Percentiles rank a stretch among this genome's conserved stretches.
Evolutionary conservation across 1,284 basidiomycete species (phyloP).

Genomic region (Gymnopus androsaceus): DNA sequence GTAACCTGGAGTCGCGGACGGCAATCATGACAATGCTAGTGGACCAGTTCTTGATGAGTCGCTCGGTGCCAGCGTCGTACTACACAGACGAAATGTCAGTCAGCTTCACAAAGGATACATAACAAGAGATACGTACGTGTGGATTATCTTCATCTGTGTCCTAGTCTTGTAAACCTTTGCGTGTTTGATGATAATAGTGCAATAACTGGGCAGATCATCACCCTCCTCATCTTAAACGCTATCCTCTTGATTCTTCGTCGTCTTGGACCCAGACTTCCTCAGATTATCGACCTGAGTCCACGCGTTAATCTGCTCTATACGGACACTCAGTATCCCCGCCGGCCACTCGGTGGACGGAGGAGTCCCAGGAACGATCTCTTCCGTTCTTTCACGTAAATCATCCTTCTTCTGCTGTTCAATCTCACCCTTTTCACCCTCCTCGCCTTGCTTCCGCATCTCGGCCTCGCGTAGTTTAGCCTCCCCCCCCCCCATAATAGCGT

Average conservation of each 20-base stretch:
- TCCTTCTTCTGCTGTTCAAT: conserved; percentile 39
- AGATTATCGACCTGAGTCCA: conserved; percentile 39
- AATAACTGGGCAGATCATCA: conserved; percentile 57
- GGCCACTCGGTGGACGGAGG: conserved; percentile 47
- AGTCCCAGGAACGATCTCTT: conserved; percentile 52
- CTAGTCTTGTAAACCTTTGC: conserved; percentile 48
- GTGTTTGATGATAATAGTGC: conserved; percentile 44
- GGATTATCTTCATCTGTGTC: conserved; percentile 69
- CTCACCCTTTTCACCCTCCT: conserved; percentile 28
- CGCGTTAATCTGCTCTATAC: conserved; percentile 51
- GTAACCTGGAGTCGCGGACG: conserved; percentile 63
- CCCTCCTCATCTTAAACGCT: conserved; percentile 32
- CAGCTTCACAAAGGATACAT: too few relatives aligned
- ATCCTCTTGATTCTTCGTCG: conserved; percentile 52
- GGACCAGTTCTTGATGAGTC: conserved; percentile 72
- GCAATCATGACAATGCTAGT: conserved; percentile 66
- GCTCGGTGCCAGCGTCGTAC: conserved; percentile 74
- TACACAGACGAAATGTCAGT: conserved; percentile 27
- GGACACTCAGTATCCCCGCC: conserved; percentile 50
- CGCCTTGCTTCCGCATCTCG: conserved; percentile 15
- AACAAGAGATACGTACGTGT: conserved; percentile 42
- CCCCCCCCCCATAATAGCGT: conserved; percentile 60
- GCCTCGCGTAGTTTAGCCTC: conserved; percentile 36
- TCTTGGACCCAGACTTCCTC: conserved; percentile 35
- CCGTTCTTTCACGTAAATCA: conserved; percentile 53